Conservation (phyloP, 2,329 filamentous ascomycete species). For the Aspergillus sp. region DNA sequence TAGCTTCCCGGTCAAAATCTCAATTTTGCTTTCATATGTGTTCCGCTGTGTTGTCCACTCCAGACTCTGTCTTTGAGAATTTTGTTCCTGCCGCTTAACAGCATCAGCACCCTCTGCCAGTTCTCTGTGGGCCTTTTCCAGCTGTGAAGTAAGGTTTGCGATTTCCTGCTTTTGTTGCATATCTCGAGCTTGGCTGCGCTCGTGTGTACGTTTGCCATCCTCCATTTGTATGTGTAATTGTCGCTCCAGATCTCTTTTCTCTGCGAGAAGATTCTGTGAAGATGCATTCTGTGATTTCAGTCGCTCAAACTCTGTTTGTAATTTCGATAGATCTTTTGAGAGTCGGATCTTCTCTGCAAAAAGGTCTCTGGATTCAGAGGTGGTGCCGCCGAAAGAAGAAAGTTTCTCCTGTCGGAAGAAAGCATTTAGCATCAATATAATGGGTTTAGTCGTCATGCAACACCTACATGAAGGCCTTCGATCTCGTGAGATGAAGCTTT, state of each 20-base stretch:
- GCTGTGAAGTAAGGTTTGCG: constrained; percentile 32
- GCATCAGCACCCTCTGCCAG: constrained; percentile 47
- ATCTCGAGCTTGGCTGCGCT: constrained; percentile 45
- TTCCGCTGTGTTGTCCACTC: constrained; percentile 58
- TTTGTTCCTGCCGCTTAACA: constrained; percentile 42
- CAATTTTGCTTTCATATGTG: constrained; percentile 63
- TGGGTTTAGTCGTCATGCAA: background rate
- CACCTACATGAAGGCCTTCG: constrained; percentile 48
- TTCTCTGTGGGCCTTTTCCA: constrained; percentile 45
- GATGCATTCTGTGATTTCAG: constrained; percentile 51
- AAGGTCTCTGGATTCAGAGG: constrained; percentile 63
- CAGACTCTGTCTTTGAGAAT: constrained; percentile 49
- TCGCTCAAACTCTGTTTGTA: constrained; percentile 58
- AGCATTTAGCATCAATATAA: background rate
- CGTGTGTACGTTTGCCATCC: constrained; percentile 66
- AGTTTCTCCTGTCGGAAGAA: constrained; percentile 57
- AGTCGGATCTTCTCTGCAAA: constrained; percentile 60
- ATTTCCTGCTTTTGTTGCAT: constrained; percentile 35
- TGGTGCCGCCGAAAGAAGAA: constrained; percentile 58
- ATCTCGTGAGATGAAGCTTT: constrained; percentile 49
- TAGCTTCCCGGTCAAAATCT: constrained; percentile 62
- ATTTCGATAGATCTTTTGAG: constrained; percentile 50
- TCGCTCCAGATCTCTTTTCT: constrained; percentile 73
- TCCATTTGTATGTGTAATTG: constrained; percentile 75
- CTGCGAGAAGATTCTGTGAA: constrained; percentile 63